Evolutionary conservation across 75 land plant genomes (phyloP).

Genomic region (Azolla pinnata): DNA sequence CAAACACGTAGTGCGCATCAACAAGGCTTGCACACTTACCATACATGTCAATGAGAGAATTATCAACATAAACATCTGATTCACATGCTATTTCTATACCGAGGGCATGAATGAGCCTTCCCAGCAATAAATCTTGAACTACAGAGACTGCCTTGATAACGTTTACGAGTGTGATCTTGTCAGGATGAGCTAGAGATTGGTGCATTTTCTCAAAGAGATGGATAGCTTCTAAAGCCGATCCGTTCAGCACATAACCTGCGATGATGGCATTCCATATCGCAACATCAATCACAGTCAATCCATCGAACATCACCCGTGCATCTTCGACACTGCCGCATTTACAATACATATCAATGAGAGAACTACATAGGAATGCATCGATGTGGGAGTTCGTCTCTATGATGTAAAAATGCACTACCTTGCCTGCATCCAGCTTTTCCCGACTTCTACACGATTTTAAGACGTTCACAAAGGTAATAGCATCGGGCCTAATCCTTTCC

Average conservation of each 20-base stretch:
- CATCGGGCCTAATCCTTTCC: not conserved
- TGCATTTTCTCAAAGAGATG: conserved; percentile 44
- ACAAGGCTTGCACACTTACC: conserved; percentile 33
- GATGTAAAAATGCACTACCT: conserved; percentile 30
- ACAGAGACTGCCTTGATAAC: conserved; percentile 17
- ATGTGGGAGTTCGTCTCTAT: conserved; percentile 17
- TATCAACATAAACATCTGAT: not conserved
- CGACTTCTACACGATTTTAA: conserved; percentile 38
- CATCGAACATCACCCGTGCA: conserved; percentile 41
- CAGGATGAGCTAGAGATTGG: conserved; percentile 36
- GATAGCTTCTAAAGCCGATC: conserved; percentile 45
- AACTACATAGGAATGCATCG: conserved; percentile 33
- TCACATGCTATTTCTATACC: not conserved
- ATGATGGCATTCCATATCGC: conserved; percentile 54
- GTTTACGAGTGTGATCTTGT: conserved; percentile 45
- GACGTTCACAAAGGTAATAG: conserved; percentile 21
- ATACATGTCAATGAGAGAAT: conserved; percentile 44
- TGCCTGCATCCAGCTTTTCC: conserved; percentile 34
- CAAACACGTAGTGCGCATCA: conserved; percentile 34
- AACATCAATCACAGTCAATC: conserved; percentile 29
- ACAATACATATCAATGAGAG: conserved; percentile 15
- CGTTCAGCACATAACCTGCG: conserved; percentile 47
- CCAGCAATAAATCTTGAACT: not conserved
- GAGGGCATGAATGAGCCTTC: not conserved
- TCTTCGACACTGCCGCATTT: conserved; percentile 20